Percentiles rank a stretch among this genome's conserved stretches.
These are phyloP conservation scores for Arthromyces matolae DNA, from an alignment of 768 basidiomycete species.

Conservation along the genomic window DNA sequence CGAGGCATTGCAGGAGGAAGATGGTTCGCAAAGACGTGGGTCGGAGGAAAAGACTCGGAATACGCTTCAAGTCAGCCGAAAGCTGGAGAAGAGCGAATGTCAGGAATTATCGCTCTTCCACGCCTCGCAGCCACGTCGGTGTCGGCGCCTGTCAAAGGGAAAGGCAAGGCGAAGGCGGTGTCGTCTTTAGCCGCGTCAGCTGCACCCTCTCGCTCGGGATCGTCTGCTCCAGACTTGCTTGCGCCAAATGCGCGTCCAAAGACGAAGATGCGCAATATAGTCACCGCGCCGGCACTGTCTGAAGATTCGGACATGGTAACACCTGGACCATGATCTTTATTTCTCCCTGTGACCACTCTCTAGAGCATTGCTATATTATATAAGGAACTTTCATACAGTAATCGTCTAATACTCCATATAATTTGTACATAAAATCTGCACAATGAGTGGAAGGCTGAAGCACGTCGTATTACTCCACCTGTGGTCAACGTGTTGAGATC, in stretches of 20 bases:
- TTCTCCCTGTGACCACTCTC: background rate
- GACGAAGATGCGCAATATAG: conserved; percentile 66
- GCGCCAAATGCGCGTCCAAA: conserved; percentile 42
- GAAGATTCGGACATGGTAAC: conserved; percentile 47
- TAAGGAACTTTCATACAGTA: no score
- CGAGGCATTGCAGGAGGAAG: conserved; percentile 80
- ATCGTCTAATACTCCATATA: no score
- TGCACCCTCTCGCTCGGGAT: conserved; percentile 56
- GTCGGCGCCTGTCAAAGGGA: conserved; percentile 43
- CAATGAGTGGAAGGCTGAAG: background rate
- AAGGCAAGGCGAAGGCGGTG: conserved; percentile 38
- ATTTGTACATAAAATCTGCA: no score
- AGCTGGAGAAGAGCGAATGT: conserved; percentile 29
- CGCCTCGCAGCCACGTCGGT: conserved; percentile 41
- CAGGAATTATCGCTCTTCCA: conserved; percentile 28
- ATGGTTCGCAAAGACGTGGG: conserved; percentile 79
- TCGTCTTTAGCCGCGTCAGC: conserved; percentile 44
- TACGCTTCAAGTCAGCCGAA: conserved; percentile 36
- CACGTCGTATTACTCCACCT: background rate
- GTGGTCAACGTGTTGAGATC: conserved; percentile 10
- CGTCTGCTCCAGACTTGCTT: conserved; percentile 44
- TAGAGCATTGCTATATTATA: background rate
- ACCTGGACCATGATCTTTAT: conserved; percentile 22
- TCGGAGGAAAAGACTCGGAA: conserved; percentile 78
- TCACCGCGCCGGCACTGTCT: conserved; percentile 43